Base-by-base conservation (phyloP, 2,329 filamentous ascomycete species). In the Diaporthe capsici region DNA sequence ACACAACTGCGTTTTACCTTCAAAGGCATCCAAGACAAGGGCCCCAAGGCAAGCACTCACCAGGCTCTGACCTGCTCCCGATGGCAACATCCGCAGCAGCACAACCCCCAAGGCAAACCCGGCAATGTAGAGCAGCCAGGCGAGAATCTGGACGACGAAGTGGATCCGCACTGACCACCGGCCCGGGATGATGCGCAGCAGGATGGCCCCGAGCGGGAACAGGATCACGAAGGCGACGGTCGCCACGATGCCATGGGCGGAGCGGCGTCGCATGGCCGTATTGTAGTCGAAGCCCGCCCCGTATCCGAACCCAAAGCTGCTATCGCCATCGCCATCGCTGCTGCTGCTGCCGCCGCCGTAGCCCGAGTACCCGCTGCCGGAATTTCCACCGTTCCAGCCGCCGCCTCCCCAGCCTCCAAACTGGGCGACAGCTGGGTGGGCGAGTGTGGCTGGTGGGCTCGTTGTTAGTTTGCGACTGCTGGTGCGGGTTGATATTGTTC, bases 91-190 rank as follows among this genome's bases (percentile, higher is more conserved):
- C 12, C 75, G 75, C 0, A 85, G 81, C 3, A 89, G 78, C 39
- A 83, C 84, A n/a, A 89, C 81, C 1, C 87, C 87, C 39, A 89
- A 55, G 0, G 80, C 86, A 0, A 84, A 85, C 4, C 81, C 86
- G 5, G 83, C 83, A 3, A 86, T 75, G 68, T 83, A 88, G 1
- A 86, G 49, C 4, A 81, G 31, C 65, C 82, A 84, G 1, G 83
- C 85, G 2, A 86, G 8, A 12, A 83, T 37, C 79, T 89, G 87
- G 17, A 82, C 80, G 2, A 81, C 22, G 20, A 80, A 87, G 78
- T 89, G 87, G 22, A 82, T 68, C 79, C 83, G 80, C 75, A 86
- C 80, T 3, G 83, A 80, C n/a, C 82, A 77, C 8, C 82, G 80
- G 6, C 85, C 83, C 0, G 84, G 82, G 0, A 85, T 42, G 42